phyloP scores from a whole-genome alignment of 2,329 filamentous ascomycete species.

The Zymoseptoria tritici region DNA sequence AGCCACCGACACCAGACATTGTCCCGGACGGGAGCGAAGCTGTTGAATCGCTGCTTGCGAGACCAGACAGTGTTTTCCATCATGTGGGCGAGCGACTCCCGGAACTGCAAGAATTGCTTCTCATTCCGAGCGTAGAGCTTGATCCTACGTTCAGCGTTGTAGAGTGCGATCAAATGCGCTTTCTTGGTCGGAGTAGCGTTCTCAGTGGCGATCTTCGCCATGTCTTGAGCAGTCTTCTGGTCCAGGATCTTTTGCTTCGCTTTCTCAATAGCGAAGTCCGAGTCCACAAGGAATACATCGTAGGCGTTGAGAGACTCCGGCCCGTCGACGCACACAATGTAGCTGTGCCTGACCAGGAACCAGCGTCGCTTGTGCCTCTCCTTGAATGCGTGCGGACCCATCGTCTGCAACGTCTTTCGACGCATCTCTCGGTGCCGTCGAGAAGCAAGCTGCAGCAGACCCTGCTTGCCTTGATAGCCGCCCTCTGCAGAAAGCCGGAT shows the following conservation, averaged over 20 bases:
- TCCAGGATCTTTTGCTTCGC: slow-evolving; percentile 50
- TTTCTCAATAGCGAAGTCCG: slow-evolving; percentile 73
- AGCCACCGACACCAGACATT: slow-evolving; percentile 92
- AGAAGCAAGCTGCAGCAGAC: slow-evolving; percentile 84
- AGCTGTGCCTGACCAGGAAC: slow-evolving; percentile 97
- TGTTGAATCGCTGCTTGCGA: slow-evolving; percentile 76
- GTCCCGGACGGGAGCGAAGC: slow-evolving; percentile 82
- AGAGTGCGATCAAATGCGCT: slow-evolving; percentile 85
- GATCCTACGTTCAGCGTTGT: slow-evolving; percentile 85
- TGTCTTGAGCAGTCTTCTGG: slow-evolving; percentile 51
- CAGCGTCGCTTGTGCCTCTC: slow-evolving; percentile 84
- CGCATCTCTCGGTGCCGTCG: slow-evolving; percentile 51
- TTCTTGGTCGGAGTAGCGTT: slow-evolving; percentile 48
- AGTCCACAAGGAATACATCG: slow-evolving; percentile 94
- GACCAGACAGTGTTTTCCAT: slow-evolving; percentile 74
- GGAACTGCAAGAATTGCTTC: slow-evolving; percentile 80
- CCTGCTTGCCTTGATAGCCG: slow-evolving; percentile 96
- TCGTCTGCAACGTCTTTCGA: slow-evolving; percentile 17
- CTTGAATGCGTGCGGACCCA: slow-evolving; percentile 62
- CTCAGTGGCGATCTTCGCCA: slow-evolving; percentile 56
- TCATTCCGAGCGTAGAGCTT: slow-evolving; percentile 89
- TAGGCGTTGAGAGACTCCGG: slow-evolving; percentile 98
- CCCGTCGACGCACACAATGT: slow-evolving; percentile 96
- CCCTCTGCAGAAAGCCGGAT: slow-evolving; percentile 90
- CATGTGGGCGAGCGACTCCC: slow-evolving; percentile 88